Percentiles rank a stretch among this genome's conserved stretches.
Evolutionary conservation across 345 rosid genomes (phyloP).

Genomic region (Dovyalis caffra): DNA sequence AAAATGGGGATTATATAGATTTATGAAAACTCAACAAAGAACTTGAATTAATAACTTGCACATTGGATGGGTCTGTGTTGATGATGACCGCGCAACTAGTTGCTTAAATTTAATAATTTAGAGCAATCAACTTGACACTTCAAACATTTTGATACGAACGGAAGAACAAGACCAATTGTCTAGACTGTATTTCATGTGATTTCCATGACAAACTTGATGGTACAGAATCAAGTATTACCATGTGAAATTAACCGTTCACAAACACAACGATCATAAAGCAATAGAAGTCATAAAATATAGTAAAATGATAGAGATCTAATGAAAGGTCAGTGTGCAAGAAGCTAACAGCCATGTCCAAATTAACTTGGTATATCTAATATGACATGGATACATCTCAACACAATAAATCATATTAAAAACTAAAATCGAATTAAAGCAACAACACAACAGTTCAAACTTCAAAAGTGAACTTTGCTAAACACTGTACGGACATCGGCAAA

Average conservation of each 20-base stretch:
- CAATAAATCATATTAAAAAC: not conserved
- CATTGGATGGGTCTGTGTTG: no score
- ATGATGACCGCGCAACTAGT: no score
- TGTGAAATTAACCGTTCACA: not conserved
- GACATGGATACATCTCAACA: not conserved
- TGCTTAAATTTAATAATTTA: no score
- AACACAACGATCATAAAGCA: not conserved
- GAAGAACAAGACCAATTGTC: not conserved
- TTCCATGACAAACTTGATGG: not conserved
- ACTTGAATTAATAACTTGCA: no score
- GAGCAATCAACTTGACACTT: no score
- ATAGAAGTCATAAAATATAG: not conserved
- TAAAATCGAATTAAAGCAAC: not conserved
- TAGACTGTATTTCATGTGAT: not conserved
- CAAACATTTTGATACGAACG: not conserved
- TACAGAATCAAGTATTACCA: not conserved
- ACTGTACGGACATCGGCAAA: slow-evolving; percentile 1
- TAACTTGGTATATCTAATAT: no score
- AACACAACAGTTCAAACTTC: not conserved
- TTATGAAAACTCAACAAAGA: no score
- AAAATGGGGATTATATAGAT: no score
- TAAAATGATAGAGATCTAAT: not conserved
- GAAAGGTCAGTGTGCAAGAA: not conserved
- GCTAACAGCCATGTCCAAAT: not conserved
- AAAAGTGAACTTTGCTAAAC: not conserved